These are phyloP conservation scores for Sporothrix sp. DNA, from an alignment of 2,329 filamentous ascomycete genomes.

Conservation along the genomic window DNA sequence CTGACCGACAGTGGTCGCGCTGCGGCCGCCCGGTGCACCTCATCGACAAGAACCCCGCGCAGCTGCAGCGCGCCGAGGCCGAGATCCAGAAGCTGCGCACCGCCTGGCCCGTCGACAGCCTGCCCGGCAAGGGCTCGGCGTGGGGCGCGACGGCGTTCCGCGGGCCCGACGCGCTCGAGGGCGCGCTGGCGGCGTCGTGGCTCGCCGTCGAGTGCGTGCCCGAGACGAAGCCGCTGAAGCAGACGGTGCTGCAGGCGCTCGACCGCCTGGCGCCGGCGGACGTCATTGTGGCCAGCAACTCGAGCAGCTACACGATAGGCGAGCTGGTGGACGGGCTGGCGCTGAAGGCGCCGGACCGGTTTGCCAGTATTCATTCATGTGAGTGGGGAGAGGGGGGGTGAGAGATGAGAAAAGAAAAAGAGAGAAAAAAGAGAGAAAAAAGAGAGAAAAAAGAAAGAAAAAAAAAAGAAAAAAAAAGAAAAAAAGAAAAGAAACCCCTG, in stretches of 20 bases:
- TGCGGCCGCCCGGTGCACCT: slow-evolving; percentile 5
- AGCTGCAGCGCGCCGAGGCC: neutral
- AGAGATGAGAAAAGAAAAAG: no score
- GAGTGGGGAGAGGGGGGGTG: no score
- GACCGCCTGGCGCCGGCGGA: neutral
- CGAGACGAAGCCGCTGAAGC: neutral
- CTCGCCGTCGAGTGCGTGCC: slow-evolving; percentile 7
- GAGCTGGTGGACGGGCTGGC: neutral
- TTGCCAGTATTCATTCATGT: slow-evolving; percentile 7
- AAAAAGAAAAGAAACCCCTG: no score
- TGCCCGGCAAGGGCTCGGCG: neutral
- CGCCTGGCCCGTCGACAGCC: neutral
- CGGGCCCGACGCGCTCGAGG: neutral
- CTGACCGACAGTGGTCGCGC: neutral
- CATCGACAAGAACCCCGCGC: neutral
- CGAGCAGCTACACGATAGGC: slow-evolving; percentile 2
- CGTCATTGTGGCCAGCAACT: slow-evolving; percentile 1
- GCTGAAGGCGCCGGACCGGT: neutral
- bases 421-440: no score
- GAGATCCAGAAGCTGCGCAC: neutral
- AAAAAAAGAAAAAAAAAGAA: no score
- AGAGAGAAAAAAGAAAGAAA: no score
- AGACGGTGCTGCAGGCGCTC: neutral
- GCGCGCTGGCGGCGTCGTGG: neutral
- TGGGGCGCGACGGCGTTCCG: neutral